A percentile compares a stretch with the other conserved stretches of the same genome.
Conservation (phyloP, 106 monocot species). For the Narthecium ossifragum region DNA sequence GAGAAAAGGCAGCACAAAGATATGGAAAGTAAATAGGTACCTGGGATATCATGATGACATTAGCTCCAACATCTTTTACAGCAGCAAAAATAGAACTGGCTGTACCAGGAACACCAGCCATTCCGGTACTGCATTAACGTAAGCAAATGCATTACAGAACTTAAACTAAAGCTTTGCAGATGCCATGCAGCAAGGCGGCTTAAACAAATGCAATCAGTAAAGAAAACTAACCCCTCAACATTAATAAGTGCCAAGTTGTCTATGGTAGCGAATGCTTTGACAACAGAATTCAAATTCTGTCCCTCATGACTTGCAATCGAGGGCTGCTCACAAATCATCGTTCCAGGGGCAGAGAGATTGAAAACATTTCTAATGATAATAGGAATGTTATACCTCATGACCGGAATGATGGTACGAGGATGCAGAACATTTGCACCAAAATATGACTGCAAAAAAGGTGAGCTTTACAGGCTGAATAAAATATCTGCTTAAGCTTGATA, state of each 20-base stretch:
- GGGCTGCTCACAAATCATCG: slow-evolving; percentile 73
- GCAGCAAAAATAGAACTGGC: slow-evolving; percentile 91
- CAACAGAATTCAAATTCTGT: slow-evolving; percentile 43
- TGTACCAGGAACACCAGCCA: slow-evolving; percentile 99
- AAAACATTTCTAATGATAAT: slow-evolving; percentile 86
- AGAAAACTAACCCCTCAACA: slow-evolving; percentile 79
- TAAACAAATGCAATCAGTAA: too few species aligned
- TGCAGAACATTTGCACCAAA: slow-evolving; percentile 99
- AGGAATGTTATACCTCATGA: slow-evolving; percentile 86
- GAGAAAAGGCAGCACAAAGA: not conserved
- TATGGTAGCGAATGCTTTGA: slow-evolving; percentile 96
- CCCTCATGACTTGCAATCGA: slow-evolving; percentile 41
- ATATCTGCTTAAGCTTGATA: too few species aligned
- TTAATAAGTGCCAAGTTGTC: slow-evolving; percentile 93
- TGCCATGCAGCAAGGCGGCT: too few species aligned
- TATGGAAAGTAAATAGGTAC: slow-evolving; percentile 18
- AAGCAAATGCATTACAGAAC: too few species aligned
- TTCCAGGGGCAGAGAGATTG: slow-evolving; percentile 84
- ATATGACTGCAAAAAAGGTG: slow-evolving; percentile 66
- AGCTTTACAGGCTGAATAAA: not conserved
- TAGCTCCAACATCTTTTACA: slow-evolving; percentile 97
- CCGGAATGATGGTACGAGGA: slow-evolving; percentile 97
- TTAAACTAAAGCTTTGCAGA: too few species aligned
- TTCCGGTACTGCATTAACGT: slow-evolving; percentile 68
- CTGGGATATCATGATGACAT: slow-evolving; percentile 99